Base-by-base conservation (phyloP, 2,329 filamentous ascomycete genomes). In the Alternaria longipes region DNA sequence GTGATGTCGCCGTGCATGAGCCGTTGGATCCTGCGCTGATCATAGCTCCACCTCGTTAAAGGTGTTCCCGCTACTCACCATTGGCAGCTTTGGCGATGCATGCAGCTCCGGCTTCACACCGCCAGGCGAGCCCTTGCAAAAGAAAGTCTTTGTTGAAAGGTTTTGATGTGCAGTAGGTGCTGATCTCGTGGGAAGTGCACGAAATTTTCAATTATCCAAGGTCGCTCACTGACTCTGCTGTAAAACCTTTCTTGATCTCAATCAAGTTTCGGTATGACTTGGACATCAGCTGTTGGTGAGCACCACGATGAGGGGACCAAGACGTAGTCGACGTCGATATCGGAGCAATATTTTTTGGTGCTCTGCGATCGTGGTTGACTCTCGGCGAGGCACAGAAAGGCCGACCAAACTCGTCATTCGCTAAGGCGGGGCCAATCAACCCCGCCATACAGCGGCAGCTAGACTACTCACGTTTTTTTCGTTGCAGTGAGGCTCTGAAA, bases 41-140 rank as follows among this genome's bases (percentile, higher is more conserved):
- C 65, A 47, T 59, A 22, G 63, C 60, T 60, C 46, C 60, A 49
- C 62, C 36, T 45, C 38, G 24, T 22, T n/a, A 51, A 54, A 44
- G 9, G 12, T 11, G 42, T 58, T 57, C 65, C 63, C 59, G 65
- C 58, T 49, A 30, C 47, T 24, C 34, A 40, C 56, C 53, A 72
- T 69, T 71, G 66, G 69, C 66, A 62, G 62, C 59, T 61, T 64
- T 66, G 59, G 67, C 64, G 63, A 65, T 22, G 22, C 50, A 32
- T 45, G 40, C 24, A 41, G 32, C 46, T 44, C 24, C 40, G 47
- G 22, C 56, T 56, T 36, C 53, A 60, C 54, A 64, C 62, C 62
- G 62, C 54, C 51, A 38, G 52, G 50, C 58, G 20, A 47, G 56
- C 49, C 54, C 54, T 36, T 44, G 30, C 59, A 42, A 20, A 50